These are phyloP conservation scores for Ehretia macrophylla DNA, from an alignment of 257 asterid genomes.

Conservation along the genomic window DNA sequence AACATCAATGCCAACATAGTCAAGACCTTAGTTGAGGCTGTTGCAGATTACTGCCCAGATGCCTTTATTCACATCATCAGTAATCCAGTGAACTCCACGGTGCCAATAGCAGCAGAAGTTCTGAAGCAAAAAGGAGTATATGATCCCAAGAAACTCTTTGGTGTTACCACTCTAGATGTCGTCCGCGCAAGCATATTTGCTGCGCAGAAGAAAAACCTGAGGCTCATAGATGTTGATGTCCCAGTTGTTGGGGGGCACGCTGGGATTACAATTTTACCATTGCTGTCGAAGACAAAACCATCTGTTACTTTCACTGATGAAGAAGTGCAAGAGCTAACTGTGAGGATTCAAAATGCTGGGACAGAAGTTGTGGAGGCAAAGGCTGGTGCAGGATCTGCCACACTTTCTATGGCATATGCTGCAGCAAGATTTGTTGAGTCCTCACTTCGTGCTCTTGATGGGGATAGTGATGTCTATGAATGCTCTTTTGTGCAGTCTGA, in stretches of 20 bases:
- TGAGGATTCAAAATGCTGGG: conserved; percentile 23
- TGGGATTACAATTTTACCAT: conserved; percentile 16
- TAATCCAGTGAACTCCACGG: conserved; percentile 22
- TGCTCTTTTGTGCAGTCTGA: conserved; percentile 17
- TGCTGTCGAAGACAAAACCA: conserved; percentile 20
- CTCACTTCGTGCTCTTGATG: conserved; percentile 19
- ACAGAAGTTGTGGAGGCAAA: conserved; percentile 19
- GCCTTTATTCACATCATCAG: conserved; percentile 21
- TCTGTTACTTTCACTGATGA: conserved; percentile 13
- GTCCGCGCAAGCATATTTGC: conserved; percentile 18
- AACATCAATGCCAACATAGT: conserved; percentile 22
- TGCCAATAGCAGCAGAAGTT: conserved; percentile 20
- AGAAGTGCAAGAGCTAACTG: conserved; percentile 16
- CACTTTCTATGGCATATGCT: conserved; percentile 22
- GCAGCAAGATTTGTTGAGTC: conserved; percentile 23
- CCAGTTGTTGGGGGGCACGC: conserved; percentile 23
- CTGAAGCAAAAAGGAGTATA: conserved; percentile 20
- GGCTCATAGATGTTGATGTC: conserved; percentile 19
- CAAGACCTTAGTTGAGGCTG: conserved; percentile 18
- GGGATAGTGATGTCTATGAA: conserved; percentile 22
- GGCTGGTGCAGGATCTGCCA: conserved; percentile 15
- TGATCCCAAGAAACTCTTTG: conserved; percentile 22
- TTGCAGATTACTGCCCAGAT: conserved; percentile 20
- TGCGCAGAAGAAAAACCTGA: conserved; percentile 10
- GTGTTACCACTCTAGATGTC: conserved; percentile 20